Evolutionary conservation across 495 filamentous ascomycete species (phyloP), one percentile per base, ranked within the genome.

Genomic region (Haplographium delicatum): DNA sequence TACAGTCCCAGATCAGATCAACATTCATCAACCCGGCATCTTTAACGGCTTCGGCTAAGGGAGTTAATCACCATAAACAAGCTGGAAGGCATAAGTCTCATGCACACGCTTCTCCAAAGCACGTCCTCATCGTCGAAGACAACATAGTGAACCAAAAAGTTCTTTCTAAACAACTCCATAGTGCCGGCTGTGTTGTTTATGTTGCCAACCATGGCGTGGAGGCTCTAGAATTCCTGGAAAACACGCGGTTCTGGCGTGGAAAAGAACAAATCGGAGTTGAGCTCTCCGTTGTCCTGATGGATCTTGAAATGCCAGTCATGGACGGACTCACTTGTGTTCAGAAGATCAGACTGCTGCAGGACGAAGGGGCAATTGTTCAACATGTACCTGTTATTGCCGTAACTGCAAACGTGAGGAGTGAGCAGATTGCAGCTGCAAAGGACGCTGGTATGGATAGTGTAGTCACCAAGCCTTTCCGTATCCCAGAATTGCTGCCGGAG

Each of bases 271-370:
- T 61, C 1, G 64, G 61, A 9, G 45, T 55, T 13, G 65, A 76
- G 51, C 71, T 89, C 2, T 78, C 78, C 43, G 76, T 89, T 39
- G 79, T 91, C n/a, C 63, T 91, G n/a, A 90, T 90, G 87, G 88
- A 93, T 56, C 74, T 89, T 44, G 86, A 91, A 59, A 91, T 91
- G 88, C 88, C 88, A 0, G 75, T 91, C 26, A 91, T 91, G 87
- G 85, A 91, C 61, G 88, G 88, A 43, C 77, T 84, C 57, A 80
- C 76, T 10, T 87, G 86, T 45, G 82, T 85, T 13, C 66, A 70
- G 39, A 75, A 73, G 49, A 90, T 94, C 44, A 74, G 88, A 1
- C 69, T 79, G 52, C 67, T 85, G 48, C 81, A 88, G 56, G 50
- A 47, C 30, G 56, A 68, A 47, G 81, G 76, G 2, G 66, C 65